Conservation (phyloP, 345 rosid genomes). For the Salix suchowensis region DNA sequence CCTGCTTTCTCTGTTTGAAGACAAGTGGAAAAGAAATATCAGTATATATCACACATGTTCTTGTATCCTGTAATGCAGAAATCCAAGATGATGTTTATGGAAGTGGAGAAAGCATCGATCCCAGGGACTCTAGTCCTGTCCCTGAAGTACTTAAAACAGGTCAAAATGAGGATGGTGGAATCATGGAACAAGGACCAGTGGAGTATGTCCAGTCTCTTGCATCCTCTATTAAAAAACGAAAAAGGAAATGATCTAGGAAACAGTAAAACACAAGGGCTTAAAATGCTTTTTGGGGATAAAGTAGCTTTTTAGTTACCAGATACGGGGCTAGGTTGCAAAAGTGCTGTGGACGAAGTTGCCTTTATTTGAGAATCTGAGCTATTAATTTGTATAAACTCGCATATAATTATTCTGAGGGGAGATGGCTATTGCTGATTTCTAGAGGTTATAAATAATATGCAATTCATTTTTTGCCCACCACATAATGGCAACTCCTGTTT, state of each 20-base stretch:
- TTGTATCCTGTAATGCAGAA: slow-evolving; percentile 28
- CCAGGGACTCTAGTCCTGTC: slow-evolving; percentile 32
- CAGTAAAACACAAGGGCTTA: neutral
- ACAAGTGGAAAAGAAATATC: neutral
- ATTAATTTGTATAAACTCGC: neutral
- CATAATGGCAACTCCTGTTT: too few relatives aligned
- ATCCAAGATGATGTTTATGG: slow-evolving; percentile 12
- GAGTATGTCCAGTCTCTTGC: slow-evolving; percentile 41
- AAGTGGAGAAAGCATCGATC: slow-evolving; percentile 23
- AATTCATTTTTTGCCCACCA: too few relatives aligned
- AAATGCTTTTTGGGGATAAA: neutral
- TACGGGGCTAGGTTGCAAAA: too few relatives aligned
- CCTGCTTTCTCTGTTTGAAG: neutral
- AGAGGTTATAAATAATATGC: too few relatives aligned
- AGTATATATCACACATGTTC: slow-evolving; percentile 3
- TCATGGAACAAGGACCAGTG: slow-evolving; percentile 20
- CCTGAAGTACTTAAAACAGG: slow-evolving; percentile 39
- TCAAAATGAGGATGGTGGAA: slow-evolving; percentile 24
- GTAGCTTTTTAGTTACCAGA: neutral
- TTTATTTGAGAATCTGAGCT: neutral
- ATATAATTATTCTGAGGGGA: neutral
- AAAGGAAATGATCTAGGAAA: neutral
- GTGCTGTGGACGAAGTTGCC: too few relatives aligned
- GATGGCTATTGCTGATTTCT: too few relatives aligned
- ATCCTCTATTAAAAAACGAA: neutral